phyloP scores from a whole-genome alignment of 345 rosid genomes.

The Eucalyptus guilfoylei region DNA sequence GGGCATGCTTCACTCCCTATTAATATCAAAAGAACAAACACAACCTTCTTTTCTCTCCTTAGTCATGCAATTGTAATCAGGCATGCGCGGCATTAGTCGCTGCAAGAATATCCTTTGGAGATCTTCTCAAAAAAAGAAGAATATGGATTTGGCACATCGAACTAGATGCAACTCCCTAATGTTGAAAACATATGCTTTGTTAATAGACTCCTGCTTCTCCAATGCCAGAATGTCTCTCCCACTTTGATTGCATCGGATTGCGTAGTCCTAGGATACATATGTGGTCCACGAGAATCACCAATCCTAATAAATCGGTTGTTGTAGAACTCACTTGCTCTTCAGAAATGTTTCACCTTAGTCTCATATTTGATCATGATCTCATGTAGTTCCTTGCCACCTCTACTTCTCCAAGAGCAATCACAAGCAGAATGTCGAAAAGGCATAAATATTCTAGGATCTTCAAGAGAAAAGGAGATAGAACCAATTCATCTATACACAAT shows the following conservation, averaged over 20 bases:
- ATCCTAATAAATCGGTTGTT: no score
- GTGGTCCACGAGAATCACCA: no score
- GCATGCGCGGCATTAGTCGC: neutral
- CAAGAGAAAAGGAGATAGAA: neutral
- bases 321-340: no score
- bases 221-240: no score
- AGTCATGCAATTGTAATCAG: neutral
- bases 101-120: neutral
- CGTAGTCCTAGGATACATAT: slow-evolving; percentile 4
- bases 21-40: neutral
- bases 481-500: neutral
- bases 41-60: neutral
- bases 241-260: no score
- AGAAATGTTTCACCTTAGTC: neutral
- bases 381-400: neutral
- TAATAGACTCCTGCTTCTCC: no score
- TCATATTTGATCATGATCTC: neutral
- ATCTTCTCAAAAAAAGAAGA: no score
- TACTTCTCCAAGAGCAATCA: no score
- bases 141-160: no score
- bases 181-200: no score
- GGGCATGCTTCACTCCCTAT: neutral
- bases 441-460: neutral
- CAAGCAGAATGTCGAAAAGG: no score
- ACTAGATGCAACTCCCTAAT: no score